Conservation (phyloP, 352 stramenopile genomes). For the Phytophthora pseudosyringae region DNA sequence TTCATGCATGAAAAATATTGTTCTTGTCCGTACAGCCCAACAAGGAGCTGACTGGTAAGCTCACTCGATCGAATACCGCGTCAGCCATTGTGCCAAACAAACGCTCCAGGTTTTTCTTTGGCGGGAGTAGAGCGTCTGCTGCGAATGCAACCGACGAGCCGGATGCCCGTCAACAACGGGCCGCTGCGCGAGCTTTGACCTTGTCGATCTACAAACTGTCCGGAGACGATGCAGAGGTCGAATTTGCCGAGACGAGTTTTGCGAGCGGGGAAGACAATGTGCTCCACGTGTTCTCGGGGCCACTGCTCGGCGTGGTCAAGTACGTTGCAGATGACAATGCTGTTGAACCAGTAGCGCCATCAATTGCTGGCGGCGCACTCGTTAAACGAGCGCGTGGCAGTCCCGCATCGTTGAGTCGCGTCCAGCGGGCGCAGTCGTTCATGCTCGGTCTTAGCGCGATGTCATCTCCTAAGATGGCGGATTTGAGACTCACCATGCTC, state of each 20-base stretch:
- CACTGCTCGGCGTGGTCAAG: constrained; percentile 68
- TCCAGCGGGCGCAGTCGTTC: constrained; percentile 60
- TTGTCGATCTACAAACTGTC: constrained; percentile 39
- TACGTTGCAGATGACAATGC: constrained; percentile 44
- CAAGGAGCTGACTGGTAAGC: constrained; percentile 42
- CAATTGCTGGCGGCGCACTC: constrained; percentile 22
- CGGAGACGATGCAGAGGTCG: constrained; percentile 50
- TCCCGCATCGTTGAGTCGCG: constrained; percentile 45
- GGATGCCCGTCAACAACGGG: constrained; percentile 45
- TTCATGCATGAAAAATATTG: background rate
- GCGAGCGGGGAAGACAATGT: constrained; percentile 58
- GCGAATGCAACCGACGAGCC: constrained; percentile 30
- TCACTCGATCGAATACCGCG: constrained; percentile 44
- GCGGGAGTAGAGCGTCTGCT: constrained; percentile 44
- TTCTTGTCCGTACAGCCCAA: constrained; percentile 47
- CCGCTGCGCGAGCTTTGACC: constrained; percentile 43
- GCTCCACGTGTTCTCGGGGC: constrained; percentile 75
- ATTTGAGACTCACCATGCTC: constrained; percentile 35
- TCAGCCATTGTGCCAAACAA: constrained; percentile 45
- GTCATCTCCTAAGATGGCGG: constrained; percentile 38
- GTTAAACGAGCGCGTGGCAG: constrained; percentile 33
- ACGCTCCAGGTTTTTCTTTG: constrained; percentile 75
- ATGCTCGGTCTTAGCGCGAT: constrained; percentile 52
- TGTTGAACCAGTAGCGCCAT: constrained; percentile 10
- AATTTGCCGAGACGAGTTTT: constrained; percentile 63